phyloP scores from a whole-genome alignment of 352 stramenopile genomes.

The Phytophthora pini region DNA sequence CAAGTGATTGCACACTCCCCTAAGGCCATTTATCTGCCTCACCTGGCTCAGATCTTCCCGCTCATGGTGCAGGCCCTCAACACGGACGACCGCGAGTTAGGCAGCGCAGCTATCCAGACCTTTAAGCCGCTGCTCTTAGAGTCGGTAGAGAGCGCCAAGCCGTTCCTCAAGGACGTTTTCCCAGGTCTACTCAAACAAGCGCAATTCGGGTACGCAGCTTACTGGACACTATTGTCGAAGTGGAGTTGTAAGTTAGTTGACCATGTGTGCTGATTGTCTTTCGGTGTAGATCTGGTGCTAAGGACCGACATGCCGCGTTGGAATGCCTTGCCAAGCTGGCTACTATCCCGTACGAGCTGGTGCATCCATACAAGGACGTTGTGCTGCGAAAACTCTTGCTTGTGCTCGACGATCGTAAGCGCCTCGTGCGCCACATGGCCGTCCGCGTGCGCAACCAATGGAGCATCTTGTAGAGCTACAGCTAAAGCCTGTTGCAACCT shows the following conservation, averaged over 20 bases:
- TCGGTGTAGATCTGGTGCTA: conserved; percentile 50
- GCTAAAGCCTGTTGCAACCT: conserved; percentile 11
- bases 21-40: conserved; percentile 79
- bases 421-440: conserved; percentile 85
- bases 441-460: conserved; percentile 92
- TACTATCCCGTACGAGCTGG: conserved; percentile 86
- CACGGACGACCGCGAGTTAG: conserved; percentile 71
- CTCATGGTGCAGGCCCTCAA: conserved; percentile 87
- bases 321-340: conserved; percentile 82
- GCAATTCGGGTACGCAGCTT: conserved; percentile 65
- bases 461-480: conserved; percentile 81
- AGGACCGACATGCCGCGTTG: conserved; percentile 76
- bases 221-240: not conserved
- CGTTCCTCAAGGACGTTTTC: conserved; percentile 87
- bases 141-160: conserved; percentile 81
- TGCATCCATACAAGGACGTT: conserved; percentile 87
- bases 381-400: conserved; percentile 78
- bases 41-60: conserved; percentile 81
- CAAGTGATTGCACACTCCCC: conserved; percentile 86
- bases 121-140: conserved; percentile 82
- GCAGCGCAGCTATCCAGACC: conserved; percentile 78
- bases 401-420: conserved; percentile 89
- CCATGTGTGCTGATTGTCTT: conserved; percentile 1
- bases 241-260: conserved; percentile 16
- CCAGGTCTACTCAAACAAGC: conserved; percentile 84